Percentiles rank a stretch among this genome's conserved stretches.
phyloP scores from a whole-genome alignment of 2,329 filamentous ascomycete genomes.

The Aurifilum marmelostoma region DNA sequence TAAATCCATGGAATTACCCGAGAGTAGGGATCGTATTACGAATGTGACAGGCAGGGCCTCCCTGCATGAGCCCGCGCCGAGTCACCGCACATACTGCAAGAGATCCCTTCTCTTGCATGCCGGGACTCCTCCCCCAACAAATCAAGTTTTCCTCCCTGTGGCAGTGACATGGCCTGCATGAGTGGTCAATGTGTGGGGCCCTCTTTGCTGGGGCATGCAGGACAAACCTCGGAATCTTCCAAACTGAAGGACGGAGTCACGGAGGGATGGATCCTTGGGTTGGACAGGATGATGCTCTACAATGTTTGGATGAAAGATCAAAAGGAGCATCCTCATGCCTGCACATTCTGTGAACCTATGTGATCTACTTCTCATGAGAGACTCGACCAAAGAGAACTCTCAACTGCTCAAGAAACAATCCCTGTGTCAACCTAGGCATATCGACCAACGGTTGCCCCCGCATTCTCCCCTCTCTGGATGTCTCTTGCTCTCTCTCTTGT shows the following conservation, averaged over 20 bases:
- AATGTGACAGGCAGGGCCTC: not conserved
- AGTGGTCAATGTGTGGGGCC: not conserved
- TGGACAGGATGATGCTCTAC: not conserved
- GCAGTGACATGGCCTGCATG: not conserved
- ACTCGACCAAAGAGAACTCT: too few species aligned
- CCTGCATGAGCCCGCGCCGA: not conserved
- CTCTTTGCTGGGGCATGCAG: not conserved
- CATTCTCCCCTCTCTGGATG: not conserved
- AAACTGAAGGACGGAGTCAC: not conserved
- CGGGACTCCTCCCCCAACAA: not conserved
- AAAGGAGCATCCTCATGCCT: not conserved
- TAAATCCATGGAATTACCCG: not conserved
- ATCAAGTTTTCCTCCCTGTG: not conserved
- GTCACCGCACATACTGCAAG: not conserved
- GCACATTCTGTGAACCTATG: not conserved
- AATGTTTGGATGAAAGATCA: not conserved
- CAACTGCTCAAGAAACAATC: too few species aligned
- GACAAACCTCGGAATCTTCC: not conserved
- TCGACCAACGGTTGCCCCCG: not conserved
- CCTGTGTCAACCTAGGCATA: not conserved
- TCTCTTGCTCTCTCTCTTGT: too few species aligned
- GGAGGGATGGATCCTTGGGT: not conserved
- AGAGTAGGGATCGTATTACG: not conserved
- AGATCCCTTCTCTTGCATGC: not conserved
- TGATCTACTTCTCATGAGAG: too few species aligned